Evolutionary conservation across 164 flowering plant genomes (phyloP).

Genomic region (Nymphaea thermarum): DNA sequence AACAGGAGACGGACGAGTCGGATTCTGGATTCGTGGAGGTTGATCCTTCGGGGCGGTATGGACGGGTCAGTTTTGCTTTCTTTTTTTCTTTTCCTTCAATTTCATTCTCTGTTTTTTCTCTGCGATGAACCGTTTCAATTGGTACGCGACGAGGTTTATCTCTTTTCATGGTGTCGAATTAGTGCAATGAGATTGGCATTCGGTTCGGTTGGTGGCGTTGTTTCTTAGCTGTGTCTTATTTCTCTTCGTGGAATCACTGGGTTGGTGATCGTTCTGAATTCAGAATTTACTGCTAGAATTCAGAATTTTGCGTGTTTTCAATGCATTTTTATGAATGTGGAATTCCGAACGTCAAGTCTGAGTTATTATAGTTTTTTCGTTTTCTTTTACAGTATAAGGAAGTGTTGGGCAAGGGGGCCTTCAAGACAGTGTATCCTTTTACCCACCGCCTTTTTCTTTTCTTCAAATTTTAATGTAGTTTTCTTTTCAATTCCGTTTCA

Average conservation of each 20-base stretch:
- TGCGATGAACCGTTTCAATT: background rate
- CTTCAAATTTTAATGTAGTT: background rate
- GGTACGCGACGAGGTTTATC: background rate
- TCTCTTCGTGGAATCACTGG: background rate
- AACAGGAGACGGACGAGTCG: conserved; percentile 46
- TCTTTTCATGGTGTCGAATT: background rate
- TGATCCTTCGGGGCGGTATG: conserved; percentile 86
- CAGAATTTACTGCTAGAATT: background rate
- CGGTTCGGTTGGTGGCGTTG: background rate
- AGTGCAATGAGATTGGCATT: background rate
- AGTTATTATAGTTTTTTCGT: conserved; percentile 1
- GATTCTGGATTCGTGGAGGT: conserved; percentile 65
- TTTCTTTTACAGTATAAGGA: conserved; percentile 71
- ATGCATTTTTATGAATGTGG: background rate
- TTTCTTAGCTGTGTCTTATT: background rate
- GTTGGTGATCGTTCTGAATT: background rate
- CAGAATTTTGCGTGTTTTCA: background rate
- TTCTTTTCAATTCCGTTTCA: background rate
- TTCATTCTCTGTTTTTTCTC: conserved; percentile 1
- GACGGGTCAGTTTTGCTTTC: conserved; percentile 51
- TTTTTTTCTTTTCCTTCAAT: background rate
- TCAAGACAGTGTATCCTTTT: conserved; percentile 94
- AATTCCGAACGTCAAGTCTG: background rate
- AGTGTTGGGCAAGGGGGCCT: conserved; percentile 90
- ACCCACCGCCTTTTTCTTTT: background rate